Percentiles rank a stretch among this genome's conserved stretches.
Evolutionary conservation across 495 filamentous ascomycete species (phyloP).

Genomic region (Aspergillus campestris): DNA sequence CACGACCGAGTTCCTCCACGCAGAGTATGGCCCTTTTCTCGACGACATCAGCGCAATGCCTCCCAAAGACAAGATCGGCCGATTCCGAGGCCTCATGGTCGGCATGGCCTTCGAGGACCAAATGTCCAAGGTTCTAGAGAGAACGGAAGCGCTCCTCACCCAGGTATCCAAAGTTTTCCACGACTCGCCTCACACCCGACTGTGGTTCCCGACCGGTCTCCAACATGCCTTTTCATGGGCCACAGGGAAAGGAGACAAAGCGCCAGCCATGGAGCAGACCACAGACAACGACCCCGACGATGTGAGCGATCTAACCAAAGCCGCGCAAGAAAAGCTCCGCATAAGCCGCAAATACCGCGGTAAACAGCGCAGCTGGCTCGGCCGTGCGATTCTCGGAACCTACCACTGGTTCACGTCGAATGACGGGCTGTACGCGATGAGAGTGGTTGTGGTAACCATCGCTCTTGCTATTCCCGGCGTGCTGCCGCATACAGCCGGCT

Average conservation of each 20-base stretch:
- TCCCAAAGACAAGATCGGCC: not conserved
- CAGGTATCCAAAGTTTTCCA: slow-evolving; percentile 5
- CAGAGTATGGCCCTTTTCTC: not conserved
- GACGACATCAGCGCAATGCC: not conserved
- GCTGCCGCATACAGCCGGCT: slow-evolving; percentile 31
- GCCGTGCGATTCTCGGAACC: slow-evolving; percentile 10
- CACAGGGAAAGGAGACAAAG: slow-evolving; percentile 8
- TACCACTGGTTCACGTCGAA: slow-evolving; percentile 21
- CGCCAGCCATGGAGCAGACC: slow-evolving; percentile 5
- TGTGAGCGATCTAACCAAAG: slow-evolving; percentile 7
- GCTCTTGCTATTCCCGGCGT: slow-evolving; percentile 31
- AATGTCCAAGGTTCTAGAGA: slow-evolving; percentile 9
- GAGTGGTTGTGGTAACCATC: slow-evolving; percentile 34
- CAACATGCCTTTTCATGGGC: slow-evolving; percentile 11
- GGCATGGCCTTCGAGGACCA: slow-evolving; percentile 19
- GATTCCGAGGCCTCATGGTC: slow-evolving; percentile 8
- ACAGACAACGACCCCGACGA: slow-evolving; percentile 14
- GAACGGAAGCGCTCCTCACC: slow-evolving; percentile 7
- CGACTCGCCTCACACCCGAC: slow-evolving; percentile 2
- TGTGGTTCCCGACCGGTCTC: slow-evolving; percentile 13
- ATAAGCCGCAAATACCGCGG: slow-evolving; percentile 14
- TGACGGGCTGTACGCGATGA: slow-evolving; percentile 29
- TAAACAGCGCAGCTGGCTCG: slow-evolving; percentile 4
- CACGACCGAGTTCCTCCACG: slow-evolving; percentile 8
- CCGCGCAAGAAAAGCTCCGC: slow-evolving; percentile 13